phyloP scores from a whole-genome alignment of 257 asterid genomes.

The Thymus mandschuricus region DNA sequence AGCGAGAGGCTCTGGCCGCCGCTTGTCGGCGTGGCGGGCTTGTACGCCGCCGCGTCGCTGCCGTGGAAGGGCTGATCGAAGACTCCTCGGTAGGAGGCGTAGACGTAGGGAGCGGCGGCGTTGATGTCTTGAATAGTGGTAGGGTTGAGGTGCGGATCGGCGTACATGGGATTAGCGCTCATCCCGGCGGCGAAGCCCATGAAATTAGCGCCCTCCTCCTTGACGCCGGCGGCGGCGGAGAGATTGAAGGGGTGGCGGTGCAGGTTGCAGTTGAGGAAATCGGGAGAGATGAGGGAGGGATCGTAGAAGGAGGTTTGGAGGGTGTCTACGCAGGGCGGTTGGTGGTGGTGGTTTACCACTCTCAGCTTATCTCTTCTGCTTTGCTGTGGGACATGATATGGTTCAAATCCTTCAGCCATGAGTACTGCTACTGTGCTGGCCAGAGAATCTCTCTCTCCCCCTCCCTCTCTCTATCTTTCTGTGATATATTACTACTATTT shows the following conservation, averaged over 20 bases:
- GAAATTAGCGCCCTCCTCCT: constrained; percentile 46
- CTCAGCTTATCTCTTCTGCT: constrained; percentile 95
- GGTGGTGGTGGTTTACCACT: constrained; percentile 47
- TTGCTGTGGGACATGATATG: constrained; percentile 93
- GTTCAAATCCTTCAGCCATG: constrained; percentile 90
- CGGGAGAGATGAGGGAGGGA: constrained; percentile 60
- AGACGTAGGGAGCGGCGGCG: constrained; percentile 41
- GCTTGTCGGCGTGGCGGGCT: constrained; percentile 27
- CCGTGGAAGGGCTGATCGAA: constrained; percentile 53
- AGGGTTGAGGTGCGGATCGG: constrained; percentile 70
- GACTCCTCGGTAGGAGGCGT: constrained; percentile 42
- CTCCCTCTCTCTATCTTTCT: background rate
- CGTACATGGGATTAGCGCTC: constrained; percentile 36
- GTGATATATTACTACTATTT: background rate
- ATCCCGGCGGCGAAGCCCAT: constrained; percentile 47
- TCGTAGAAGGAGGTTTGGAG: constrained; percentile 56
- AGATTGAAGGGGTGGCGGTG: constrained; percentile 32
- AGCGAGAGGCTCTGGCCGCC: constrained; percentile 73
- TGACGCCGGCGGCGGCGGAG: constrained; percentile 28
- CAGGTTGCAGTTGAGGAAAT: constrained; percentile 46
- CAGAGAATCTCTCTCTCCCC: constrained; percentile 29
- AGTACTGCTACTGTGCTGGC: constrained; percentile 28
- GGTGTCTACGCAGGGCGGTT: constrained; percentile 34
- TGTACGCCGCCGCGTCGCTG: constrained; percentile 32
- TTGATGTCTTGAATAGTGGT: constrained; percentile 51